Conservation (phyloP, 2,329 filamentous ascomycete species). For the Coniosporium tulheliwenetii region DNA sequence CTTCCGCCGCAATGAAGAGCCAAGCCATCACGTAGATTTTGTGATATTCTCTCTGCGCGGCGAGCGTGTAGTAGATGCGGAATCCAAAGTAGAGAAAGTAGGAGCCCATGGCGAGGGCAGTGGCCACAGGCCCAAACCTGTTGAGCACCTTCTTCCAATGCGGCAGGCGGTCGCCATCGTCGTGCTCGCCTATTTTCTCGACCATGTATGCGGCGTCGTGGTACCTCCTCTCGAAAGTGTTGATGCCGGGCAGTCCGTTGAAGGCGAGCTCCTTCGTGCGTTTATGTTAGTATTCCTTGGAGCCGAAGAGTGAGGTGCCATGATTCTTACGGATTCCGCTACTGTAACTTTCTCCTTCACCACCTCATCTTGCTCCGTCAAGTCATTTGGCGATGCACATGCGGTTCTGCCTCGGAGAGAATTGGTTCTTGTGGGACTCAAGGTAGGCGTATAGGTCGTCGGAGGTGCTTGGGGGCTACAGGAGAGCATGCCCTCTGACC, state of each 20-base stretch:
- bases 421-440: too few species aligned
- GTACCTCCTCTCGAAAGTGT: background rate
- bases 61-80: slow-evolving; percentile 1
- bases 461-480: too few species aligned
- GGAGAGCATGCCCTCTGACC: too few species aligned
- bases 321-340: too few species aligned
- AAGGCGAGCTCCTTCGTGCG: background rate
- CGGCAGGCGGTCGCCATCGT: slow-evolving; percentile 1
- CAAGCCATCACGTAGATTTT: slow-evolving; percentile 1
- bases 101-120: background rate
- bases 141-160: slow-evolving; percentile 1
- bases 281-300: too few species aligned
- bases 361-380: too few species aligned
- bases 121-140: background rate
- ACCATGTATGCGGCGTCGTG: background rate
- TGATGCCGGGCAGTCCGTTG: background rate
- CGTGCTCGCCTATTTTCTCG: slow-evolving; percentile 1
- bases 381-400: too few species aligned
- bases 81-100: slow-evolving; percentile 2
- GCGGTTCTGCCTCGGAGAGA: too few species aligned
- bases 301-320: too few species aligned
- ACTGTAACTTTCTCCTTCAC: too few species aligned
- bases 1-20: slow-evolving; percentile 1
- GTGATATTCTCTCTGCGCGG: background rate
- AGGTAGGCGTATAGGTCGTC: too few species aligned